Base-by-base conservation (phyloP, 2,329 filamentous ascomycete species). In the Amauroascus verrucosus region DNA sequence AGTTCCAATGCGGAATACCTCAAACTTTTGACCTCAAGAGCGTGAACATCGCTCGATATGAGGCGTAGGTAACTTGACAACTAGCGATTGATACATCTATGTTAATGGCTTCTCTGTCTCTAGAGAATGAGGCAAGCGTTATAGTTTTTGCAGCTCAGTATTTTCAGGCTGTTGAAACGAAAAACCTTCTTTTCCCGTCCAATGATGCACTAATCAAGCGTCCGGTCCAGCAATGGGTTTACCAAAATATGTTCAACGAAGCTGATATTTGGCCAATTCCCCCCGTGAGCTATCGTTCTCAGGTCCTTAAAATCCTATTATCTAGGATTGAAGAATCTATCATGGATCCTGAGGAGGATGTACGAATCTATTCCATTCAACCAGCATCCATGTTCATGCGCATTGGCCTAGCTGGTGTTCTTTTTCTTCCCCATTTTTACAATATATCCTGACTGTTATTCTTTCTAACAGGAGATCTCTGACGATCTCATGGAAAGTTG, bases 291-390 rank as follows among this genome's bases (percentile, higher is more conserved):
- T 95, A 95, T 64, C 81, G 83, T 59, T 69, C 85, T 14, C 78
- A 81, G 55, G 78, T 88, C 0, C 69, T 96, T 49, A 95, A 95
- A 66, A 73, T 81, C 57, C 75, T 96, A 32, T 72, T 88, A 11
- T 70, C 75, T 6, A 79, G 75, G 54, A 82, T 95, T 50, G 88
- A 95, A 67, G 72, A 76, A 28, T 80, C 84, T 32, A 88, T 95
- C 46, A 76, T 80, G 54, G 82, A 95, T 67, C 90, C 88, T 69
- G 86, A 95, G 61, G 77, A 87, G 76, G 82, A 95, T 84, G 90
- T 95, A 84, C 65, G 67, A 61, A 55, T 48, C 53, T 14, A 48
- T 45, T 51, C 49, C 52, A 55, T 55, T 13, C 38, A 16, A 51
- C 64, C 58, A 48, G 46, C 55, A 6, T 18, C 20, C n/a, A 45